A percentile compares a stretch with the other conserved stretches of the same genome.
phyloP scores from a whole-genome alignment of 306 rosid species.

The Hylodesmum podocarpum region DNA sequence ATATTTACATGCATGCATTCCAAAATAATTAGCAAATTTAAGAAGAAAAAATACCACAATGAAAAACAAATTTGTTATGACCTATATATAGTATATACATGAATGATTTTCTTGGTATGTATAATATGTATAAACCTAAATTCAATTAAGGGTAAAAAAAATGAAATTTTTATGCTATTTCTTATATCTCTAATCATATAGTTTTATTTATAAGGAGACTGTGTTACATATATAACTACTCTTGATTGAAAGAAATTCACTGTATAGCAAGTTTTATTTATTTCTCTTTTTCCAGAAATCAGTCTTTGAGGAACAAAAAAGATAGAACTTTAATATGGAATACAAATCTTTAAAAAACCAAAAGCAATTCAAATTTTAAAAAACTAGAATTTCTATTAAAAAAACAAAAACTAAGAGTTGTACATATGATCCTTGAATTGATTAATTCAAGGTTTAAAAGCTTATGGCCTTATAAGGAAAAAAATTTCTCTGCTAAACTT shows the following conservation, averaged over 20 bases:
- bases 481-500: background rate
- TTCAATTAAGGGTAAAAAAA: background rate
- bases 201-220: background rate
- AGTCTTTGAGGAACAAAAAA: background rate
- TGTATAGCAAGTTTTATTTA: background rate
- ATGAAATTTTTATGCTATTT: background rate
- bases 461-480: background rate
- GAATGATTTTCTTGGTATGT: background rate
- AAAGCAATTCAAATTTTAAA: background rate
- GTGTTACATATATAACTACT: background rate
- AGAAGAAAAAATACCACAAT: background rate
- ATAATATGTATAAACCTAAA: background rate
- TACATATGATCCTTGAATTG: background rate
- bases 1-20: slow-evolving; percentile 15
- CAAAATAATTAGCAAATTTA: background rate
- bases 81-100: no score
- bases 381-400: background rate
- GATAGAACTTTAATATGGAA: background rate
- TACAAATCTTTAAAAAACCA: background rate
- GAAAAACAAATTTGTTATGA: background rate
- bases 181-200: background rate
- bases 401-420: background rate
- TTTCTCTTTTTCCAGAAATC: background rate
- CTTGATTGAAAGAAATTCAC: background rate
- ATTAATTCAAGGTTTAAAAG: background rate